Evolutionary conservation across 2,329 filamentous ascomycete genomes (phyloP).

Genomic region (Alternaria longipes): DNA sequence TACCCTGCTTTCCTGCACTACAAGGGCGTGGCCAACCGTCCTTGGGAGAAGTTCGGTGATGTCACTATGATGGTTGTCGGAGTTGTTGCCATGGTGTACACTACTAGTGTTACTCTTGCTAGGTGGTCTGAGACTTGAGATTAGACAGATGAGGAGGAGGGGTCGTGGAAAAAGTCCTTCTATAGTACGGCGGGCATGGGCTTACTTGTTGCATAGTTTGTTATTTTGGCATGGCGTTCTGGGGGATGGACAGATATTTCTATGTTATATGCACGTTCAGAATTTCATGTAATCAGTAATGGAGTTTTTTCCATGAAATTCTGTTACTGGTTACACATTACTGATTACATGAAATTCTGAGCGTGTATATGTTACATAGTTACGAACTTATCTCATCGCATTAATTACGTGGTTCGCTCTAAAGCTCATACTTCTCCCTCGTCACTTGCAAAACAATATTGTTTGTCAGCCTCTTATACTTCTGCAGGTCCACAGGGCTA

Average conservation of each 20-base stretch:
- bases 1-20: conserved; percentile 78
- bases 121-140: conserved; percentile 39
- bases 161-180: neutral
- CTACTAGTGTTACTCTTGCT: conserved; percentile 68
- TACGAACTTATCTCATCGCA: neutral
- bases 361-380: no score
- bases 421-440: neutral
- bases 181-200: neutral
- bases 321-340: no score
- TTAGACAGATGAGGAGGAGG: neutral
- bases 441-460: neutral
- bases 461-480: neutral
- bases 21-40: conserved; percentile 69
- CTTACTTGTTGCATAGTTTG: conserved; percentile 11
- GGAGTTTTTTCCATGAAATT: no score
- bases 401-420: neutral
- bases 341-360: no score
- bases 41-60: conserved; percentile 66
- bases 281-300: no score
- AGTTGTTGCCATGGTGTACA: conserved; percentile 76
- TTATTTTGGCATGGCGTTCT: conserved; percentile 5
- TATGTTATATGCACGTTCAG: neutral
- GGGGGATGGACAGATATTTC: neutral
- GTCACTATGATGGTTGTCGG: conserved; percentile 70
- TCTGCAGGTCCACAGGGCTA: neutral